Base-by-base conservation (phyloP, 345 rosid genomes). In the Ceriops zippeliana region DNA sequence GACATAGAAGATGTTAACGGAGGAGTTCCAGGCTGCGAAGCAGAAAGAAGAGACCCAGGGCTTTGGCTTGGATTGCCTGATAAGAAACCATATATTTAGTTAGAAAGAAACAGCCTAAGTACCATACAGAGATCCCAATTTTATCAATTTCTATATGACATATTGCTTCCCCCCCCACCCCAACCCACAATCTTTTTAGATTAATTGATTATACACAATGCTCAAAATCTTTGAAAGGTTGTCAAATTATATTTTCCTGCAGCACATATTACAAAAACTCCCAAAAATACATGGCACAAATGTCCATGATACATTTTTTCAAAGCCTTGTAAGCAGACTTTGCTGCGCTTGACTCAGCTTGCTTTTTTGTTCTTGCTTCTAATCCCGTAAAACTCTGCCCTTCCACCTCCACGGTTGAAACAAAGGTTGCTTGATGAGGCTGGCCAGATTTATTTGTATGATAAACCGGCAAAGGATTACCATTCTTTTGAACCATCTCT, bases 281-380 rank as follows among this genome's bases (percentile, higher is more conserved):
- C 42, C 9, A 19, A 51, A 20, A 60, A 51, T 26, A 22, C 4
- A 62, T 19, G 42, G 46, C 37, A 15, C 51, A 27, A 26, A 49
- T 61, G 37, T 30, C 49, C 8, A 38, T 52, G 34, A 70, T 78
- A 63, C 72, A 10, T 53, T 63, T 68, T 74, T 67, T 84, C 28
- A 86, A 46, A 30, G 71, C 70, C n/a, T 63, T 61, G 61, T 79
- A 88, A 61, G 96, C 93, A 22, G 80, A 74, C 72, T 84, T 90
- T n/a, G 96, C 96, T 9, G 91, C 93, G 68, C 68, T 85, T 70
- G 79, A 57, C 79, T 90, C 91, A 3, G 96, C 89, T 10, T 77
- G 67, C 61, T 86, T 90, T 76, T 86, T 88, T 19, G 86, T 83
- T 76, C 67, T 86, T 10, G 87, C 76, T 54, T 58, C 83, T 20